Evolutionary conservation across 257 asterid species (phyloP).

Genomic region (Thymus mandschuricus): DNA sequence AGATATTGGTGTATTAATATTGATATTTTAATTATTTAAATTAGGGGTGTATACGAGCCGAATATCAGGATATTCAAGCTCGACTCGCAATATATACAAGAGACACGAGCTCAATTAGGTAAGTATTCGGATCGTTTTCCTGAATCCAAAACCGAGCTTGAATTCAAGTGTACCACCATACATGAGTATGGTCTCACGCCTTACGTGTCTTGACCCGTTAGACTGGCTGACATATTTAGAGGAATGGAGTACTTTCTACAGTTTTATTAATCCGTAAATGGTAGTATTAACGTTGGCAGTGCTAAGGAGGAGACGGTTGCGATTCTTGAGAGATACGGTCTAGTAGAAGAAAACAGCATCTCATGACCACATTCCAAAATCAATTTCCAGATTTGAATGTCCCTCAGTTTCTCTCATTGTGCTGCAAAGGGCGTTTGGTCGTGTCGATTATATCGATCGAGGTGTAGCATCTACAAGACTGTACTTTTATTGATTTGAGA

Average conservation of each 20-base stretch:
- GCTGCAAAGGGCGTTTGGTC: neutral
- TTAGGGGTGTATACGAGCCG: too few species aligned
- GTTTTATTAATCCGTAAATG: neutral
- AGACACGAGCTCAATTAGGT: too few species aligned
- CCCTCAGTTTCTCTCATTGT: neutral
- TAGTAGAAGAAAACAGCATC: slow-evolving; percentile 47
- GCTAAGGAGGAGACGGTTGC: slow-evolving; percentile 67
- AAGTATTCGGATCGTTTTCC: too few species aligned
- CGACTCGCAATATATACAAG: too few species aligned
- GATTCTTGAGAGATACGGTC: slow-evolving; percentile 54
- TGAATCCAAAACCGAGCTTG: too few species aligned
- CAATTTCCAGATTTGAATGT: neutral
- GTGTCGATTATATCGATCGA: neutral
- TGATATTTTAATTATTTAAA: too few species aligned
- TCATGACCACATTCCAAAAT: slow-evolving; percentile 25
- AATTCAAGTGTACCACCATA: too few species aligned
- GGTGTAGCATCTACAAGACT: neutral
- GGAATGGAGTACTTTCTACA: neutral
- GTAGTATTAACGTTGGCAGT: slow-evolving; percentile 47
- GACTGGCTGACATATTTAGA: too few species aligned
- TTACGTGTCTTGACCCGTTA: too few species aligned
- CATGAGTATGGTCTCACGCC: too few species aligned
- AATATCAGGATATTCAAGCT: too few species aligned
- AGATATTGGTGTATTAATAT: neutral
- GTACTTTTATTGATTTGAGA: neutral